These are phyloP conservation scores for Ustilago trichophora DNA, from an alignment of 1,284 basidiomycete species.

Conservation along the genomic window DNA sequence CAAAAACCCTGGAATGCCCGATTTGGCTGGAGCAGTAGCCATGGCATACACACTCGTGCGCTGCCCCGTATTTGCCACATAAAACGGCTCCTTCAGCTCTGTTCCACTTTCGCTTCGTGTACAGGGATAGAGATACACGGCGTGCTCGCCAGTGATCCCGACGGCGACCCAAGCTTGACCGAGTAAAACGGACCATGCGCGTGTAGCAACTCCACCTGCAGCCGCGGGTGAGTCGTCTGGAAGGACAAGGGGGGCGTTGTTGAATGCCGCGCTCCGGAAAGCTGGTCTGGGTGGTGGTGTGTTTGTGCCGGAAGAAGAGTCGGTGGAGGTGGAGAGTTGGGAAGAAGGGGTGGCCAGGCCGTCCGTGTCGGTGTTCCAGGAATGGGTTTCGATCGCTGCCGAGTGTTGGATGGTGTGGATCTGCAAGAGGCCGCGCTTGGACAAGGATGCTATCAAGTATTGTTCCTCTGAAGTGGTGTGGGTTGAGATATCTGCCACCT, in stretches of 20 bases:
- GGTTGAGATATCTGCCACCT: conserved; percentile 15
- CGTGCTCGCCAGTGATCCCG: conserved; percentile 20
- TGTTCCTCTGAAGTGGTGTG: neutral
- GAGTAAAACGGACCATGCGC: conserved; percentile 36
- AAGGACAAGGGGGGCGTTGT: conserved; percentile 22
- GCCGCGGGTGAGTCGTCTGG: too few relatives aligned
- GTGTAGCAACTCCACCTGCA: neutral
- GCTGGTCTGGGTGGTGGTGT: conserved; percentile 4
- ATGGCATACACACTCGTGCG: conserved; percentile 32
- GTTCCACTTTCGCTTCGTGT: neutral
- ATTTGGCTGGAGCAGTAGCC: conserved; percentile 2
- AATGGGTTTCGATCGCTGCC: neutral
- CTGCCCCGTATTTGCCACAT: conserved; percentile 11
- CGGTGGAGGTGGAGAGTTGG: neutral
- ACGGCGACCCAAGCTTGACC: conserved; percentile 33
- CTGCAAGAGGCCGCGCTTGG: conserved; percentile 8
- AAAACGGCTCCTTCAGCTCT: conserved; percentile 7
- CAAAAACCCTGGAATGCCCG: conserved; percentile 21
- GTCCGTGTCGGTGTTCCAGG: conserved; percentile 2
- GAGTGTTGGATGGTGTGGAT: neutral
- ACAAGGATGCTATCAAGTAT: conserved; percentile 7
- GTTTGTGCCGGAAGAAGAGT: conserved; percentile 3
- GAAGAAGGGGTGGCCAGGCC: neutral
- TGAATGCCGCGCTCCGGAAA: conserved; percentile 33
- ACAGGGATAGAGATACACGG: conserved; percentile 28